Evolutionary conservation across 352 stramenopile species (phyloP), one percentile per base, ranked within the genome.

Genomic region (Pythium apleroticum): DNA sequence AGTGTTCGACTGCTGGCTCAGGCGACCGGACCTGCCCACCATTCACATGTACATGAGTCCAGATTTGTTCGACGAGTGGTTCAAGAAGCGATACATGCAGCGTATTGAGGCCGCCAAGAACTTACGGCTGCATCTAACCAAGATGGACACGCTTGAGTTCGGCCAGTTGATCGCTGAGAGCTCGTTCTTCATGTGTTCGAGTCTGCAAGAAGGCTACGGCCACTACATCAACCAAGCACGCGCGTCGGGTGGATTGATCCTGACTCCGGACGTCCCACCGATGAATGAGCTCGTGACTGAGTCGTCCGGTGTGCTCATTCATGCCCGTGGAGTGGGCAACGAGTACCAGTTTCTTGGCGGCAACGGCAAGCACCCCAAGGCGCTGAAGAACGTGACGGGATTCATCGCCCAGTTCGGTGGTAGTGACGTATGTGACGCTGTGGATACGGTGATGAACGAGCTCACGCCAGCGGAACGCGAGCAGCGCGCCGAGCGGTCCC

Each of bases 221-320:
- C 78, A 85, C 65, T 88, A 88, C 60, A 85, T 85, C 59, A 88
- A 88, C 68, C 78, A 88, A 49, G 78, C 78, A 17, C 73, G 76
- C 10, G 73, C 76, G 17, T 76, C 63, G 11, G 68, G 73, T 8
- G 76, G 58, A 0, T 66, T 85, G 10, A 78, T 88, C 25, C 35
- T 88, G 12, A 74, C 76, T 4, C 83, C 78, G 0, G 70, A 85
- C 33, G 52, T 80, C 9, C 74, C 76, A 9, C 76, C 78, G 1
- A 85, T 88, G 78, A 88, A 84, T 59, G 78, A 89, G 66, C 73
- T 88, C n/a, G 43, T 89, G 25, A 78, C 74, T n/a, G 62, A 66
- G 5, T 54, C 60, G 25, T 84, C 74, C 0, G 76, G 69, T 11
- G 66, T 86, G 27, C 70, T 87, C 17, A 72, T 89, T 52, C 59